Evolutionary conservation across 2,329 filamentous ascomycete species (phyloP).

Genomic region (Colletotrichum tanaceti): DNA sequence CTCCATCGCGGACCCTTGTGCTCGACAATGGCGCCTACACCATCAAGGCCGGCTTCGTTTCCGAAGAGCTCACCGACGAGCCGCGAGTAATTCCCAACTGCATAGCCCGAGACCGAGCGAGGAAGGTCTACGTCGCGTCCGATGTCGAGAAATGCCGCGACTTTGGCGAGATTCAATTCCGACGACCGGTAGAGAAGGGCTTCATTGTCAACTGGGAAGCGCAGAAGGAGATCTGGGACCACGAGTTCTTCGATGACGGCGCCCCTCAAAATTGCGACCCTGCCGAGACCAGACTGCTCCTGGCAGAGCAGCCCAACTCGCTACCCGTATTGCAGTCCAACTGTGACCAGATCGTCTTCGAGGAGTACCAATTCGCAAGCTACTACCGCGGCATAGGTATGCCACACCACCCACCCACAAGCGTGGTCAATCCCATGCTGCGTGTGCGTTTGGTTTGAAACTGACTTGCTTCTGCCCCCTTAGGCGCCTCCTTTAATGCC

Average conservation of each 20-base stretch:
- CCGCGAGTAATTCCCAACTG: slow-evolving; percentile 87
- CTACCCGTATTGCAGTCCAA: slow-evolving; percentile 85
- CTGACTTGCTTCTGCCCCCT: slow-evolving; percentile 10
- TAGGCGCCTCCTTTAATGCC: slow-evolving; percentile 78
- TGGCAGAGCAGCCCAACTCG: slow-evolving; percentile 88
- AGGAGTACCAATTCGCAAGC: slow-evolving; percentile 92
- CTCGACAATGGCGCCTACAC: slow-evolving; percentile 94
- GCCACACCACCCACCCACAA: slow-evolving; percentile 35
- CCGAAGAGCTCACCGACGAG: slow-evolving; percentile 57
- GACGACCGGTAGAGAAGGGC: slow-evolving; percentile 91
- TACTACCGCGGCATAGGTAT: slow-evolving; percentile 81
- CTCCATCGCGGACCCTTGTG: slow-evolving; percentile 78
- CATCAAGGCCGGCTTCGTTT: slow-evolving; percentile 87
- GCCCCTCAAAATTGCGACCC: slow-evolving; percentile 79
- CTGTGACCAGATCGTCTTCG: slow-evolving; percentile 96
- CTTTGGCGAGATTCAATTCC: slow-evolving; percentile 88
- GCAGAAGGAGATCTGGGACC: slow-evolving; percentile 95
- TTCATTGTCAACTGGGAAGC: slow-evolving; percentile 97
- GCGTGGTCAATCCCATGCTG: neutral
- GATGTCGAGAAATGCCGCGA: slow-evolving; percentile 85
- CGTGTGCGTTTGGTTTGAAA: no score
- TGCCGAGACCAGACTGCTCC: slow-evolving; percentile 81
- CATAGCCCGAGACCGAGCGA: slow-evolving; percentile 84
- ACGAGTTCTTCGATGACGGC: slow-evolving; percentile 80
- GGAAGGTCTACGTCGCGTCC: slow-evolving; percentile 81